Evolutionary conservation across 2,329 filamentous ascomycete species (phyloP).

Genomic region (Fusarium azukiicola): DNA sequence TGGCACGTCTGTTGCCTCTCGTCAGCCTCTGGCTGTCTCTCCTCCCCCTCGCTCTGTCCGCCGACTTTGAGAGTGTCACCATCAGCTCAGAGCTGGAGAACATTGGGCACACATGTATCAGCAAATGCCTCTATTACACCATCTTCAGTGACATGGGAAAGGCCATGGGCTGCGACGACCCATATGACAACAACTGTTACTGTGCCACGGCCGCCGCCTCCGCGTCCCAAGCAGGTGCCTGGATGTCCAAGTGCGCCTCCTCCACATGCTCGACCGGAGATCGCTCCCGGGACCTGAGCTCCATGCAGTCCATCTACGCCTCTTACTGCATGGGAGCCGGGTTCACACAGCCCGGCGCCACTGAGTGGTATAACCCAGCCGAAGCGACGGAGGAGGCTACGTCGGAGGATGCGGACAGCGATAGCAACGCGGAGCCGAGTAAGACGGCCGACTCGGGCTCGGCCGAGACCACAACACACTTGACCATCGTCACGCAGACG

Average conservation of each 20-base stretch:
- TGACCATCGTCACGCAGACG: constrained; percentile 53
- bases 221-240: constrained; percentile 41
- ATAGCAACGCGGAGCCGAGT: constrained; percentile 42
- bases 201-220: constrained; percentile 51
- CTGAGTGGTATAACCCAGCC: constrained; percentile 51
- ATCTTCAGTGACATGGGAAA: constrained; percentile 42
- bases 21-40: constrained; percentile 27
- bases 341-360: constrained; percentile 52
- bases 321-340: constrained; percentile 55
- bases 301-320: constrained; percentile 52
- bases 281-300: constrained; percentile 47
- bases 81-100: constrained; percentile 40
- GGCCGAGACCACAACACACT: constrained; percentile 47
- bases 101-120: constrained; percentile 46
- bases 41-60: constrained; percentile 18
- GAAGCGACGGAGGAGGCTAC: constrained; percentile 46
- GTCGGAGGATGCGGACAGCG: not conserved
- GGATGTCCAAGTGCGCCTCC: constrained; percentile 50
- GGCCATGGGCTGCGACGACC: constrained; percentile 49
- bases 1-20: constrained; percentile 34
- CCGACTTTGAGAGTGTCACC: constrained; percentile 45
- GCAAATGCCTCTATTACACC: constrained; percentile 47
- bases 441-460: constrained; percentile 44
- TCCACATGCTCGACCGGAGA: constrained; percentile 49
- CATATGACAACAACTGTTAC: constrained; percentile 54